These are phyloP conservation scores for Ceratocystis variospora DNA, from an alignment of 2,329 filamentous ascomycete species.

Conservation along the genomic window DNA sequence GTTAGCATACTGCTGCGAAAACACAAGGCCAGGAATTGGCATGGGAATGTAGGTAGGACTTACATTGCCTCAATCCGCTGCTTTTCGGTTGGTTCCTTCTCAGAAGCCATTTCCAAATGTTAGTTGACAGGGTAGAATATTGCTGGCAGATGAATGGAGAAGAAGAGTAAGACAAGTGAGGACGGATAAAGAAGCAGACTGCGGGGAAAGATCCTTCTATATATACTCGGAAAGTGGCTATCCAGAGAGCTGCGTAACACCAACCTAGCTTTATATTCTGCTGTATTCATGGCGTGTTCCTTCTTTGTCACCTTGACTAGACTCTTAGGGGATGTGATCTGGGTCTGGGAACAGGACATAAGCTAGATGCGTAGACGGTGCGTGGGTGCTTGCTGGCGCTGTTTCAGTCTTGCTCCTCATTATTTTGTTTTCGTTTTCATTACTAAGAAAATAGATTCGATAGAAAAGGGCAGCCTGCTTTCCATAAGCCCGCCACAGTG, in stretches of 20 bases:
- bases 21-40: background rate
- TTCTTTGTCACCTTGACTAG: no score
- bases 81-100: background rate
- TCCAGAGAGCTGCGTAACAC: background rate
- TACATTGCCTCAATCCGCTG: background rate
- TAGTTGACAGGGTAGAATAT: background rate
- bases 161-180: background rate
- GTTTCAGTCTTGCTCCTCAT: background rate
- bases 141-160: background rate
- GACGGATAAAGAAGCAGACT: background rate
- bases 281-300: no score
- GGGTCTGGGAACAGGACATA: no score
- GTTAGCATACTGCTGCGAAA: background rate
- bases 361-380: no score
- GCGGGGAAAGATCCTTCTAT: constrained; percentile 1
- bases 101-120: background rate
- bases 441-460: background rate
- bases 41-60: background rate
- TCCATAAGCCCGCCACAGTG: background rate
- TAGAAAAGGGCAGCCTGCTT: background rate
- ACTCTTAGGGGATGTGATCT: no score
- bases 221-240: background rate
- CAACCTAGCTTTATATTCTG: background rate
- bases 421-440: background rate
- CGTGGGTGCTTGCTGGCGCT: no score